A percentile compares a stretch with the other conserved stretches of the same genome.
Evolutionary conservation across 306 rosid species (phyloP).

Genomic region (Senna siamea): DNA sequence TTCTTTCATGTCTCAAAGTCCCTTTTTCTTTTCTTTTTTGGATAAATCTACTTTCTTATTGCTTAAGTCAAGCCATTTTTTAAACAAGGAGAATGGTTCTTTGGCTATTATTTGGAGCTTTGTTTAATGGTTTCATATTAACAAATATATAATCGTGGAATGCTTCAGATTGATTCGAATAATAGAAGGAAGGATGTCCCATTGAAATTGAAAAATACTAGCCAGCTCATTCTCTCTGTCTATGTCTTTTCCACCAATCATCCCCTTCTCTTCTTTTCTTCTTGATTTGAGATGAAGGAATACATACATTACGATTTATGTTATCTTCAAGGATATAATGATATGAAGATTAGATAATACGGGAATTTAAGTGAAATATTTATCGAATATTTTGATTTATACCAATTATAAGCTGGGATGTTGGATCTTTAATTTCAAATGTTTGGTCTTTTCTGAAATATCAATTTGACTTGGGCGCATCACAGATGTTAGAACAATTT

Average conservation of each 20-base stretch:
- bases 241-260: neutral
- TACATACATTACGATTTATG: too few relatives aligned
- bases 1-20: neutral
- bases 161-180: neutral
- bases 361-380: neutral
- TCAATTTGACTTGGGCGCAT: neutral
- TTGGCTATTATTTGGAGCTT: neutral
- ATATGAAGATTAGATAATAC: neutral
- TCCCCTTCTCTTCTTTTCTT: too few relatives aligned
- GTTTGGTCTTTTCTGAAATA: neutral
- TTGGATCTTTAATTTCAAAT: neutral
- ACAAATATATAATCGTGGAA: neutral
- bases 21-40: neutral
- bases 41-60: neutral
- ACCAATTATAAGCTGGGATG: neutral
- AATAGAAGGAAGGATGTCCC: neutral
- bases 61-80: neutral
- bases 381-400: neutral
- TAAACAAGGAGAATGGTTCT: neutral
- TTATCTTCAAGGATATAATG: neutral
- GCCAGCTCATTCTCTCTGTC: conserved; percentile 22
- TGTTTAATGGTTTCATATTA: neutral
- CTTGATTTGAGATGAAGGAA: neutral
- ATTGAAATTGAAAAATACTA: neutral
- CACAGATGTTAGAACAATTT: neutral